Base-by-base conservation (phyloP, 164 flowering plant species). In the Sextonia rubra region DNA sequence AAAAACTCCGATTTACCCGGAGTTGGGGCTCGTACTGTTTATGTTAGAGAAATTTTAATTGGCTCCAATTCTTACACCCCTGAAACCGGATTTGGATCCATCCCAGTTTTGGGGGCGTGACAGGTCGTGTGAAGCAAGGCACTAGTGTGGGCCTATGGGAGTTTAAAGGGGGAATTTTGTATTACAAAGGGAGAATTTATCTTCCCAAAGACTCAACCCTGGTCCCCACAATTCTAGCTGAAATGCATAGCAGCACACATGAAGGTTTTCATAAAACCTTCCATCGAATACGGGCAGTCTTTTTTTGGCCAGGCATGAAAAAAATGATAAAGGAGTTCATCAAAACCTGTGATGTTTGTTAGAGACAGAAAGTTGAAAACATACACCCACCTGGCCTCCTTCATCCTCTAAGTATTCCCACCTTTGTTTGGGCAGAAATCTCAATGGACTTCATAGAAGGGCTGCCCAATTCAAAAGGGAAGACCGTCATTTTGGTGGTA, bases 401-500 rank as follows among this genome's bases (percentile, higher is more conserved):
- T 4, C 70, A 68, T 0, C 70, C 70, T 24, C n/a, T 68, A 7
- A 26, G 56, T 1, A 47, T 68, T 4, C 56, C 70, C 20, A 47
- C 56, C 4, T 30, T 20, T 11, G 29, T 68, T 11, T 68, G 20
- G 58, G 25, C 15, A 1, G 6, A 24, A 8, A 68, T 68, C 12
- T 68, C 56, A 32, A 66, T 32, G 27, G 73, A 71, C 25, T 71
- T 71, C 52, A 61, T 71, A 30, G 66, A 71, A 1, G 67, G 66
- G 18, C 56, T 71, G 1, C 66, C 66, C 4, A 20, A 3, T 4
- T 71, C 73, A 9, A 29, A 29, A n/a, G 67, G 73, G 4, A 71
- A 71, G 22, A 30, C 66, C 1, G 37, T 18, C 25, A 60, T 44
- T 0, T 61, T 18, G 37, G 66, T 61, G n/a, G 55, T 60, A 12